phyloP scores from a whole-genome alignment of 2,329 filamentous ascomycete species.

The Pestalotiopsis sp. region DNA sequence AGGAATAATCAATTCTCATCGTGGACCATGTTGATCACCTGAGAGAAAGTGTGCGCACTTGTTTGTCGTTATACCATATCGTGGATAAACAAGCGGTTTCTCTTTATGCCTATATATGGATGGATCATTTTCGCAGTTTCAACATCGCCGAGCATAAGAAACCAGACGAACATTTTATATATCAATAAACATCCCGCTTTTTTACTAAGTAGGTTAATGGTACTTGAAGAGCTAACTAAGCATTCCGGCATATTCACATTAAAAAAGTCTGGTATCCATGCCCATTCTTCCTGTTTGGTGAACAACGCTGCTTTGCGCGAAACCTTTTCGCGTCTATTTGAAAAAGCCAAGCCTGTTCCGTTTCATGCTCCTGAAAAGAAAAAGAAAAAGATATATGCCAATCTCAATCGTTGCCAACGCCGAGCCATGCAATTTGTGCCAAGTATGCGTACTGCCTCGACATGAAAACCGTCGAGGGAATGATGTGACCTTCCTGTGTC shows the following conservation, averaged over 20 bases:
- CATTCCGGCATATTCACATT: slow-evolving; percentile 8
- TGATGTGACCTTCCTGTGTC: not conserved
- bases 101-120: too few relatives aligned
- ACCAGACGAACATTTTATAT: not conserved
- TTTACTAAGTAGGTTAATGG: not conserved
- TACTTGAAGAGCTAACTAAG: not conserved
- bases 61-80: too few relatives aligned
- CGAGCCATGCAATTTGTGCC: slow-evolving; percentile 11
- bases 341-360: not conserved
- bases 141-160: too few relatives aligned
- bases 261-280: slow-evolving; percentile 7
- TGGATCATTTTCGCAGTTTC: too few relatives aligned
- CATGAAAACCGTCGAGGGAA: not conserved
- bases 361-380: not conserved
- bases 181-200: not conserved
- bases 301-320: not conserved
- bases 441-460: not conserved
- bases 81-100: too few relatives aligned
- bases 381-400: not conserved
- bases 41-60: too few relatives aligned
- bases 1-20: not conserved
- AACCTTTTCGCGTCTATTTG: not conserved
- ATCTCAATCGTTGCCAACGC: slow-evolving; percentile 9
- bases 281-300: not conserved
- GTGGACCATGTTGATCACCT: not conserved